A percentile compares a stretch with the other conserved stretches of the same genome.
phyloP scores from a whole-genome alignment of 2,329 filamentous ascomycete genomes.

The Fusarium citri region DNA sequence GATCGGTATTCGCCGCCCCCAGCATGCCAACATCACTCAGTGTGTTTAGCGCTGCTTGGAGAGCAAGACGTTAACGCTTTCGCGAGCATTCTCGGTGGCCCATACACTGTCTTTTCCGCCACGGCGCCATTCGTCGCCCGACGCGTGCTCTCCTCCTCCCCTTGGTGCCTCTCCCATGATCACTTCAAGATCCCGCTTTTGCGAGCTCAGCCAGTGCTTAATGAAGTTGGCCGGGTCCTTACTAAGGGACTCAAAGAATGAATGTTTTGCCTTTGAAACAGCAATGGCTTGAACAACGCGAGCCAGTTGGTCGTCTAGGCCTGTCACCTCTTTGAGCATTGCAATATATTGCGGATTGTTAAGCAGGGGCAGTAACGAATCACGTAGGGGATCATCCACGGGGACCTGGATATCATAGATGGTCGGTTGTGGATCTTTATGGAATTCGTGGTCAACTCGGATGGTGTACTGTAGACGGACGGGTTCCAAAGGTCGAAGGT shows the following conservation, averaged over 20 bases:
- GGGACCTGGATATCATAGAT: slow-evolving; percentile 90
- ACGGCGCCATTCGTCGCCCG: slow-evolving; percentile 76
- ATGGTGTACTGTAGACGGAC: slow-evolving; percentile 92
- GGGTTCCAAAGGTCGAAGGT: slow-evolving; percentile 83
- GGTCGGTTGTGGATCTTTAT: slow-evolving; percentile 79
- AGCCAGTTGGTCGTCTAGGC: slow-evolving; percentile 86
- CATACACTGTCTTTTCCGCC: slow-evolving; percentile 67
- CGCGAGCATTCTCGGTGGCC: slow-evolving; percentile 68
- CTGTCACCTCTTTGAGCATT: slow-evolving; percentile 79
- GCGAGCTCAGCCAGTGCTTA: slow-evolving; percentile 87
- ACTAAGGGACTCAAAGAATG: slow-evolving; percentile 83
- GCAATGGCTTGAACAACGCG: slow-evolving; percentile 84
- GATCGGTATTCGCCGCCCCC: slow-evolving; percentile 3
- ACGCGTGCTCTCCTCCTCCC: slow-evolving; percentile 66
- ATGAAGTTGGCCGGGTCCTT: slow-evolving; percentile 88
- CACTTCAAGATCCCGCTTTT: slow-evolving; percentile 90
- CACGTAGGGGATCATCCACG: slow-evolving; percentile 83
- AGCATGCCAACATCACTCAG: neutral
- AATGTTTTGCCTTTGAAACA: slow-evolving; percentile 88
- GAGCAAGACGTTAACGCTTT: slow-evolving; percentile 72
- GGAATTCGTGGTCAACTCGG: slow-evolving; percentile 87
- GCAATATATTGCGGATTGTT: slow-evolving; percentile 76
- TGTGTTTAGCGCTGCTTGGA: slow-evolving; percentile 59
- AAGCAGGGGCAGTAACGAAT: slow-evolving; percentile 72
- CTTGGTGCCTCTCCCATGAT: slow-evolving; percentile 84